Evolutionary conservation across 768 basidiomycete genomes (phyloP).

Genomic region (Chiua virens): DNA sequence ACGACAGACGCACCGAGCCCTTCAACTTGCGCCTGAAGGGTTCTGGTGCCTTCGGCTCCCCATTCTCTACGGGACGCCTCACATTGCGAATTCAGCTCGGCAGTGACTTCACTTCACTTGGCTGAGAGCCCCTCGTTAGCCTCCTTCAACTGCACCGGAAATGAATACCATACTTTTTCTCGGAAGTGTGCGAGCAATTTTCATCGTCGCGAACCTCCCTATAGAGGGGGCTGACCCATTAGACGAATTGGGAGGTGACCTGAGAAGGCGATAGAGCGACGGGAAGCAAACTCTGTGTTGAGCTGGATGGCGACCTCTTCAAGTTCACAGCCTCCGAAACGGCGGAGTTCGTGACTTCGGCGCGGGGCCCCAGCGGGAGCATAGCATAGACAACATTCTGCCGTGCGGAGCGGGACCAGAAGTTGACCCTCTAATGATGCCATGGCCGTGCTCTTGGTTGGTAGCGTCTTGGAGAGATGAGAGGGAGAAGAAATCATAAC

Average conservation of each 20-base stretch:
- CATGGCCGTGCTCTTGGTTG: slow-evolving; percentile 36
- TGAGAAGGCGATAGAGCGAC: slow-evolving; percentile 24
- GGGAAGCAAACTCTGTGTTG: slow-evolving; percentile 41
- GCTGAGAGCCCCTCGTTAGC: slow-evolving; percentile 49
- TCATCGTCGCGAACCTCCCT: slow-evolving; percentile 62
- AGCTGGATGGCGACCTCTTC: slow-evolving; percentile 43
- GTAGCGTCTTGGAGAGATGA: slow-evolving; percentile 31
- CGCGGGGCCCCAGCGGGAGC: slow-evolving; percentile 32
- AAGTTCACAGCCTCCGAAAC: slow-evolving; percentile 67
- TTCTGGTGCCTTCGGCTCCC: slow-evolving; percentile 44
- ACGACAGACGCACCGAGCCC: slow-evolving; percentile 49
- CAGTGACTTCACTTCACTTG: slow-evolving; percentile 49
- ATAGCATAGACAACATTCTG: slow-evolving; percentile 33
- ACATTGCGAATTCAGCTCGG: slow-evolving; percentile 45
- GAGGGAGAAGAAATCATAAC: slow-evolving; percentile 30
- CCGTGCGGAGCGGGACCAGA: slow-evolving; percentile 33
- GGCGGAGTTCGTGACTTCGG: slow-evolving; percentile 46
- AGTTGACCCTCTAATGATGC: slow-evolving; percentile 24
- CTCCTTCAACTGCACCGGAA: slow-evolving; percentile 54
- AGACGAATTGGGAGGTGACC: slow-evolving; percentile 44
- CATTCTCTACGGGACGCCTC: slow-evolving; percentile 55
- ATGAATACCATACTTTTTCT: slow-evolving; percentile 45
- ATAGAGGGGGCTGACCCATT: slow-evolving; percentile 70
- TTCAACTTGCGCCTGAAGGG: slow-evolving; percentile 50
- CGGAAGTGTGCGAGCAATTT: slow-evolving; percentile 58